Percentiles rank a stretch among this genome's conserved stretches.
Conservation (phyloP, 371 early-diverging fungal genomes). For the Mucor ambiguus region DNA sequence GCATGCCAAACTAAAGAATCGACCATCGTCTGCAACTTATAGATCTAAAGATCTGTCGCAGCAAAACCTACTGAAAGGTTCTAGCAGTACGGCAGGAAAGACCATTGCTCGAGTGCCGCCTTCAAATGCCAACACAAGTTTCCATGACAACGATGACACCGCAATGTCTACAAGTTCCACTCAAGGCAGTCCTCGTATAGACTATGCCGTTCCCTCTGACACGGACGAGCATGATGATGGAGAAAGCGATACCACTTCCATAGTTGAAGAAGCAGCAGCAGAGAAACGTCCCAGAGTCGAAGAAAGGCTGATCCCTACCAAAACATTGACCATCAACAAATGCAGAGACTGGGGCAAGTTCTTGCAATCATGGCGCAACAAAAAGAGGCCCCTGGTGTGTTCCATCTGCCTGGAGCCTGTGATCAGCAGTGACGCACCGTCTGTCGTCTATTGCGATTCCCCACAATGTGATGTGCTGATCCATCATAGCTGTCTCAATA, state of each 20-base stretch:
- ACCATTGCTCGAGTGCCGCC: background rate
- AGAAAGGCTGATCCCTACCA: background rate
- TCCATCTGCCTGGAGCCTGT: background rate
- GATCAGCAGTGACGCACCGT: background rate
- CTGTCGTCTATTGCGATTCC: background rate
- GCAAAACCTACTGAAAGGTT: background rate
- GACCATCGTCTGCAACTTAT: background rate
- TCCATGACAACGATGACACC: background rate
- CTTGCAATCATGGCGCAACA: background rate
- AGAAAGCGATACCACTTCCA: background rate
- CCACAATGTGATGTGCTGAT: background rate
- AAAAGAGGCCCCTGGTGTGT: background rate
- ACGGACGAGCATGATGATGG: background rate
- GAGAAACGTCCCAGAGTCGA: background rate
- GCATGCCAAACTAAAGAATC: background rate
- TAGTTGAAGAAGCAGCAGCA: background rate
- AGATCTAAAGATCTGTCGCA: background rate
- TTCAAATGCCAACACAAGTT: background rate
- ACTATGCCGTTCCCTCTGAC: background rate
- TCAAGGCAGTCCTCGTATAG: background rate
- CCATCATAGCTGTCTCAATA: background rate
- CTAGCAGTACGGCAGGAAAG: background rate
- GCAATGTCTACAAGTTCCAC: background rate
- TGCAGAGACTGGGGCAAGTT: background rate
- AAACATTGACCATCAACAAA: background rate